Conservation (phyloP, 2,329 filamentous ascomycete genomes). For the Fusarium proliferatum region DNA sequence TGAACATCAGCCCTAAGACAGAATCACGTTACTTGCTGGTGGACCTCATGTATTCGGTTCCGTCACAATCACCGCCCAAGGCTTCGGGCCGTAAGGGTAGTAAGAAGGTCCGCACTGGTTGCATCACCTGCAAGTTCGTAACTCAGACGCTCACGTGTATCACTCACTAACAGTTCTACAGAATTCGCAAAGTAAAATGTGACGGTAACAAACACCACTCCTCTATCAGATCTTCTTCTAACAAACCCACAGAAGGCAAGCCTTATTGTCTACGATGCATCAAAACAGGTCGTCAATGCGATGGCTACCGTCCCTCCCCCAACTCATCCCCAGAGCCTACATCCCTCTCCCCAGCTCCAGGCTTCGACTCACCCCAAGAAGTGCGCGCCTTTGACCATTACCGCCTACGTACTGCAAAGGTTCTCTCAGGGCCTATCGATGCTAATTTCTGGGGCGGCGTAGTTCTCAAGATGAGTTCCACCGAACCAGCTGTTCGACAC, state of each 20-base stretch:
- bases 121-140: conserved; percentile 66
- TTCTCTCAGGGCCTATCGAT: conserved; percentile 57
- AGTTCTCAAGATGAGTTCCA: conserved; percentile 58
- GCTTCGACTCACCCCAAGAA: conserved; percentile 38
- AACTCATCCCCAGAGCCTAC: conserved; percentile 30
- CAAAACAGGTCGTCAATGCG: conserved; percentile 66
- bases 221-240: rapidly evolving
- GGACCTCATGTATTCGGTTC: conserved; percentile 6
- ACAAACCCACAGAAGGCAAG: conserved; percentile 54
- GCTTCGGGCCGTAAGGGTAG: conserved; percentile 54
- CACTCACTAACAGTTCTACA: background rate
- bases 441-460: conserved; percentile 57
- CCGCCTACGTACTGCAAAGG: conserved; percentile 51
- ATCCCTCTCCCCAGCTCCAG: conserved; percentile 28
- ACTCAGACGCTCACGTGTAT: too few relatives aligned
- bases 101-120: conserved; percentile 61
- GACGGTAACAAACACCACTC: conserved; percentile 2
- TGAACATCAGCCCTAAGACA: background rate
- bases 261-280: conserved; percentile 64
- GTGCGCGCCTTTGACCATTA: conserved; percentile 50
- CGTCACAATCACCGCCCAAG: conserved; percentile 13
- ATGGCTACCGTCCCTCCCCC: conserved; percentile 58
- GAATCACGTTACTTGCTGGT: background rate
- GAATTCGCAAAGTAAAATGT: conserved; percentile 25
- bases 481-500: conserved; percentile 60